phyloP scores from a whole-genome alignment of 2,329 filamentous ascomycete species.

The Xylaria sp. region DNA sequence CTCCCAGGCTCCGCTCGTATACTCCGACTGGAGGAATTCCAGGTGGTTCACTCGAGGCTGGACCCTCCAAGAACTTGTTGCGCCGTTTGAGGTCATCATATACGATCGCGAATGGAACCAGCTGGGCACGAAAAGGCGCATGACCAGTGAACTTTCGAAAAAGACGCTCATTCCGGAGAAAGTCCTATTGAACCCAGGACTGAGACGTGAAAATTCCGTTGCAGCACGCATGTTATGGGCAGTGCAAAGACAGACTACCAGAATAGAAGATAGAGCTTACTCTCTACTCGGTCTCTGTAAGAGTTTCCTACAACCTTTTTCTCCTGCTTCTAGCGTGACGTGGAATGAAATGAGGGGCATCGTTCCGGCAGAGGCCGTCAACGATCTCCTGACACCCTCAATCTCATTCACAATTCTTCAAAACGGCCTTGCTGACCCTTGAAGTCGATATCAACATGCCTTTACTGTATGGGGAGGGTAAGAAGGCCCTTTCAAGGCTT shows the following conservation, averaged over 20 bases:
- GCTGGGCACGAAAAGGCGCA: constrained; percentile 23
- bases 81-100: constrained; percentile 25
- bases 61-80: constrained; percentile 31
- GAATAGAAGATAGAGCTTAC: constrained; percentile 35
- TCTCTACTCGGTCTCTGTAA: constrained; percentile 31
- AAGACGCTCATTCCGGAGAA: constrained; percentile 21
- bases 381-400: background rate
- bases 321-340: background rate
- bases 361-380: background rate
- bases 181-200: constrained; percentile 14
- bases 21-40: constrained; percentile 3
- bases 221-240: constrained; percentile 36
- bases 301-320: background rate
- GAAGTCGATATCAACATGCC: constrained; percentile 35
- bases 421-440: background rate
- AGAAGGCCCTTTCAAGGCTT: constrained; percentile 28
- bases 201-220: constrained; percentile 12
- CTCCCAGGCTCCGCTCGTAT: background rate
- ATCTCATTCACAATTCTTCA: background rate
- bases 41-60: constrained; percentile 31
- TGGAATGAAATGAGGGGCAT: background rate
- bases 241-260: constrained; percentile 28
- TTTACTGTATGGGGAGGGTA: constrained; percentile 35
- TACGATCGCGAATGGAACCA: constrained; percentile 27
- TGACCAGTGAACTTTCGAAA: background rate